Conservation (phyloP, 805 yeast genomes). For the Saturnispora halmiae region DNA sequence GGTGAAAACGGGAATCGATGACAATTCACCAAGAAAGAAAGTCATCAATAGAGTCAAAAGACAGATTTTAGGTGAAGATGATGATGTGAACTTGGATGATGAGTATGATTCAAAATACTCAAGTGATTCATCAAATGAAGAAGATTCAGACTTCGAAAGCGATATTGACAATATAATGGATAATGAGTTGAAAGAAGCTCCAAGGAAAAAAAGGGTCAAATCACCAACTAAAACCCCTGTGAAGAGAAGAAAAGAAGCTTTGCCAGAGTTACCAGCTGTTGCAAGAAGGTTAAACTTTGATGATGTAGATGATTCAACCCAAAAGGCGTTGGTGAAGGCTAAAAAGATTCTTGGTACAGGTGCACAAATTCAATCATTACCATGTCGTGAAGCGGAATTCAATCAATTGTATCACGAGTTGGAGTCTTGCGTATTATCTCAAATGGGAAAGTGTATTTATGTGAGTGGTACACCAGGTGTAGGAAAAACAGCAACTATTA, state of each 20-base stretch:
- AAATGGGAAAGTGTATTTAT: constrained; percentile 76
- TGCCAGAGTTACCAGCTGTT: constrained; percentile 13
- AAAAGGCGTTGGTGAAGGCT: constrained; percentile 28
- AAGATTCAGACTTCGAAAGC: constrained; percentile 12
- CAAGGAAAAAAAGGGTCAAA: neutral
- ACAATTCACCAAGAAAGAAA: neutral
- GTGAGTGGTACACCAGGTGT: constrained; percentile 98
- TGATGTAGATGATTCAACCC: constrained; percentile 15
- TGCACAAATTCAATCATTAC: constrained; percentile 44
- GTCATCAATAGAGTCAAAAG: constrained; percentile 2
- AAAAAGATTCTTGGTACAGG: constrained; percentile 32
- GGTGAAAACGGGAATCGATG: neutral
- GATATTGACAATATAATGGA: neutral
- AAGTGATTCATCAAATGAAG: too few species aligned
- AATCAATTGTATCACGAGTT: constrained; percentile 57
- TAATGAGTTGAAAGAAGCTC: constrained; percentile 1
- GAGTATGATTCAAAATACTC: too few species aligned
- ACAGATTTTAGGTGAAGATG: constrained; percentile 8
- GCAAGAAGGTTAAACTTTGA: constrained; percentile 7
- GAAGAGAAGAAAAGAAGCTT: neutral
- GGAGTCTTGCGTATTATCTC: constrained; percentile 60
- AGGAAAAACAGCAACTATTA: constrained; percentile 89
- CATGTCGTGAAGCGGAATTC: constrained; percentile 83
- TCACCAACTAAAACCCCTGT: constrained; percentile 1
- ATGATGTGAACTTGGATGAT: constrained; percentile 14